phyloP scores from a whole-genome alignment of 805 yeast species.

The Nakazawaea wyomingensis region DNA sequence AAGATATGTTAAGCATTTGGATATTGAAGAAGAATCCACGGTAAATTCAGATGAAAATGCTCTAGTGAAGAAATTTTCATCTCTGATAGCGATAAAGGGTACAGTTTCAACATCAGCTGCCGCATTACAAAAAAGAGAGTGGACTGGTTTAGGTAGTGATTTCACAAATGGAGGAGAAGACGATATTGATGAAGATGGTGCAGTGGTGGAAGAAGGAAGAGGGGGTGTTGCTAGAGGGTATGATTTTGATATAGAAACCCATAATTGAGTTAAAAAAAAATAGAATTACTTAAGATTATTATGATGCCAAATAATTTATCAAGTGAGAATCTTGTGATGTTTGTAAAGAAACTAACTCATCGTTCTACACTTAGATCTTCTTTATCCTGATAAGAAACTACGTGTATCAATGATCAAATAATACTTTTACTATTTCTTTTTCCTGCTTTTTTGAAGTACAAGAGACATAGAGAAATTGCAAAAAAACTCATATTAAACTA shows the following conservation, averaged over 20 bases:
- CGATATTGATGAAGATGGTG: constrained; percentile 57
- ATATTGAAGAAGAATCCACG: constrained; percentile 36
- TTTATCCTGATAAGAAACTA: too few relatives aligned
- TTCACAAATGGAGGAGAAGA: constrained; percentile 43
- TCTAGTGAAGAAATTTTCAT: constrained; percentile 52
- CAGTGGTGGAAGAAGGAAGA: constrained; percentile 75
- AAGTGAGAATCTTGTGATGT: too few relatives aligned
- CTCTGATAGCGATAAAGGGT: constrained; percentile 58
- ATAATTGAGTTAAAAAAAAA: too few relatives aligned
- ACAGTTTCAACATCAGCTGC: constrained; percentile 89
- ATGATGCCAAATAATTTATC: too few relatives aligned
- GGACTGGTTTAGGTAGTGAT: constrained; percentile 94
- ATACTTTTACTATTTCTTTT: too few relatives aligned
- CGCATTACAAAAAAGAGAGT: constrained; percentile 60
- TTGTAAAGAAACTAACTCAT: too few relatives aligned
- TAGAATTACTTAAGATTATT: too few relatives aligned
- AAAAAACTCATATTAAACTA: not conserved
- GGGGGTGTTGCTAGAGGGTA: constrained; percentile 91
- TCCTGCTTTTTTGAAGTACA: too few relatives aligned
- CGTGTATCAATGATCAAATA: too few relatives aligned
- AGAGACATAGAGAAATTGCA: too few relatives aligned
- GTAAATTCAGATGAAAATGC: constrained; percentile 26
- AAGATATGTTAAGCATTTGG: constrained; percentile 52
- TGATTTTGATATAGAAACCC: constrained; percentile 30
- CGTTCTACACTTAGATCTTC: too few relatives aligned